Conservation (phyloP, 805 yeast species). For the Cyberlindnera meyerae region DNA sequence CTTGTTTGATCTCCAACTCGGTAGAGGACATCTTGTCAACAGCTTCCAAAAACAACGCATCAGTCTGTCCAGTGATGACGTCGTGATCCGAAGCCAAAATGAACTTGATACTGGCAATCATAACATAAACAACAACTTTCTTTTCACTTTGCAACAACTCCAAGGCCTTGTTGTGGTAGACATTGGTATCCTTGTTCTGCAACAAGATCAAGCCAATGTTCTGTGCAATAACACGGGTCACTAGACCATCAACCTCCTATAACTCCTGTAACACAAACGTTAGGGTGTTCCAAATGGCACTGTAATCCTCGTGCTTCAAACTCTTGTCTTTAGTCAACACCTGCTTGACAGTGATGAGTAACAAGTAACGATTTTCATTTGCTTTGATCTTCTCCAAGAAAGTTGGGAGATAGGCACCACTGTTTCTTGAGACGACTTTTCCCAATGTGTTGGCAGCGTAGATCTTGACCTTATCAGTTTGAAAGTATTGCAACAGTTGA, state of each 20-base stretch:
- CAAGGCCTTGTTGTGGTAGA: slow-evolving; percentile 25
- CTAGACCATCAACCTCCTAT: slow-evolving; percentile 21
- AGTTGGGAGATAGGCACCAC: slow-evolving; percentile 33
- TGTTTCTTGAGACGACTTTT: slow-evolving; percentile 38
- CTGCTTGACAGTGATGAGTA: slow-evolving; percentile 30
- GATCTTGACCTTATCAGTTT: slow-evolving; percentile 33
- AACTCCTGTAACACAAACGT: slow-evolving; percentile 8
- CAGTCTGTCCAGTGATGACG: slow-evolving; percentile 21
- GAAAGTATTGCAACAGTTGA: slow-evolving; percentile 32
- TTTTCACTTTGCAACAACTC: slow-evolving; percentile 15
- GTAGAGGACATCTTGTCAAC: slow-evolving; percentile 29
- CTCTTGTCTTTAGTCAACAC: slow-evolving; percentile 22
- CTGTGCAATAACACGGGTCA: slow-evolving; percentile 22
- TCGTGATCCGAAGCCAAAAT: slow-evolving; percentile 30
- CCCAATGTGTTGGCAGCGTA: slow-evolving; percentile 54
- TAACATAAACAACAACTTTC: slow-evolving; percentile 23
- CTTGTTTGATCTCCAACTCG: slow-evolving; percentile 52
- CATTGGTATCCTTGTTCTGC: slow-evolving; percentile 27
- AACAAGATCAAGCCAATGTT: slow-evolving; percentile 26
- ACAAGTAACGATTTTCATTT: slow-evolving; percentile 22
- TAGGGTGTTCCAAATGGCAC: slow-evolving; percentile 26
- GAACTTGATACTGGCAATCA: slow-evolving; percentile 34
- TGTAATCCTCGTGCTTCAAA: slow-evolving; percentile 21
- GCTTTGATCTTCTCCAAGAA: slow-evolving; percentile 30
- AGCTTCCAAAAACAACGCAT: slow-evolving; percentile 19